Evolutionary conservation across 805 yeast genomes (phyloP).

Genomic region (Ogataea paradorogensis): DNA sequence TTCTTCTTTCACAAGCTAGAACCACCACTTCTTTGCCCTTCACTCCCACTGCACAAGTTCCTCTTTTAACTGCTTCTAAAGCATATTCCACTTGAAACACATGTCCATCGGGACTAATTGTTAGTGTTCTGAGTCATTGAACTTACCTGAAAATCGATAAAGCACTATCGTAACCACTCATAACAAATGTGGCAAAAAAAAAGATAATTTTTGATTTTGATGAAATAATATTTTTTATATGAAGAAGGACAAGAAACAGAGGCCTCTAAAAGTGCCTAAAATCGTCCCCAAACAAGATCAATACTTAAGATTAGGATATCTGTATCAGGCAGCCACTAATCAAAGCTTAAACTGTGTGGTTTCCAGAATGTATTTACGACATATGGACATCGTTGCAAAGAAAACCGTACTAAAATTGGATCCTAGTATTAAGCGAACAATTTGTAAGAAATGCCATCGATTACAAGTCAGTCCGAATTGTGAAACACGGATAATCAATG

Average conservation of each 20-base stretch:
- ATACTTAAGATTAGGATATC: conserved; percentile 54
- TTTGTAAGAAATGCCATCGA: conserved; percentile 66
- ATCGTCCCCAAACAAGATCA: conserved; percentile 53
- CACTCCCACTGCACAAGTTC: conserved; percentile 97
- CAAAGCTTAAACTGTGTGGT: conserved; percentile 35
- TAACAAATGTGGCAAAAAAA: conserved; percentile 28
- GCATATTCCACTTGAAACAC: conserved; percentile 99
- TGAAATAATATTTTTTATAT: conserved; percentile 1
- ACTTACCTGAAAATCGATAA: conserved; percentile 92
- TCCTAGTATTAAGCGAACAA: conserved; percentile 61
- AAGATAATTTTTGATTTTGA: not conserved
- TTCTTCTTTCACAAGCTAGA: conserved; percentile 94
- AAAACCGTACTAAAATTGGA: conserved; percentile 63
- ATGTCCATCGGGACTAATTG: conserved; percentile 91
- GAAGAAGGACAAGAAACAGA: not conserved
- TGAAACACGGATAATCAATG: conserved; percentile 39
- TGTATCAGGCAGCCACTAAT: conserved; percentile 52
- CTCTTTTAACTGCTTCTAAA: conserved; percentile 94
- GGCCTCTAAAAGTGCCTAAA: conserved; percentile 34
- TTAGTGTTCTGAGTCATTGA: conserved; percentile 3
- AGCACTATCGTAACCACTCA: conserved; percentile 99
- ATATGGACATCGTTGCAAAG: conserved; percentile 59
- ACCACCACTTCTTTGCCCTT: conserved; percentile 88
- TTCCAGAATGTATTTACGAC: conserved; percentile 54
- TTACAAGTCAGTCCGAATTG: conserved; percentile 44